A percentile compares a stretch with the other conserved stretches of the same genome.
Conservation (phyloP, 78 protist genomes). For the Protostelium mycophagum region DNA sequence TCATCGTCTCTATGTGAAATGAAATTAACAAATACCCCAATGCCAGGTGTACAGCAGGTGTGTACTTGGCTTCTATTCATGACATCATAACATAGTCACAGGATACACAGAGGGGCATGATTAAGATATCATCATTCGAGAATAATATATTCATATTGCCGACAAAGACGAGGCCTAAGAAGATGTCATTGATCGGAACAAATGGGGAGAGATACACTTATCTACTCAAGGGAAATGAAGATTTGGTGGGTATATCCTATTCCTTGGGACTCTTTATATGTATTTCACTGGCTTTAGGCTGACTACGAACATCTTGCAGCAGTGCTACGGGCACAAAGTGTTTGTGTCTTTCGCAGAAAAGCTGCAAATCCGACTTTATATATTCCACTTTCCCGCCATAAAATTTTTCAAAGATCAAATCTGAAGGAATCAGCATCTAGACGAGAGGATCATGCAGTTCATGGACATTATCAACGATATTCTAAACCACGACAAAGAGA, state of each 20-base stretch:
- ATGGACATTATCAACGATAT: constrained; percentile 52
- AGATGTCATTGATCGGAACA: constrained; percentile 55
- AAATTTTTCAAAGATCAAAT: no score
- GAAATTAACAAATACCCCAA: constrained; percentile 5
- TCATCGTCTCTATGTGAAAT: constrained; percentile 19
- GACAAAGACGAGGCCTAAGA: constrained; percentile 89
- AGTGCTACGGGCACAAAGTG: no score
- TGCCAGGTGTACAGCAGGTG: constrained; percentile 35
- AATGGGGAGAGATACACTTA: constrained; percentile 71
- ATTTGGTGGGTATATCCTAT: no score
- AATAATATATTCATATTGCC: constrained; percentile 43
- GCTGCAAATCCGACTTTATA: no score
- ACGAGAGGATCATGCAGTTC: constrained; percentile 91
- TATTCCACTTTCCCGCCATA: no score
- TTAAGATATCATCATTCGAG: constrained; percentile 26
- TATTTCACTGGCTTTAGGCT: no score
- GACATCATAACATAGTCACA: background rate
- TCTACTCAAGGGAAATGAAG: constrained; percentile 86
- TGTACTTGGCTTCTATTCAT: background rate
- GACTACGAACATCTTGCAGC: no score
- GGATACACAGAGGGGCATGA: background rate
- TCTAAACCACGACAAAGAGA: constrained; percentile 18
- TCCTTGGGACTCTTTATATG: no score
- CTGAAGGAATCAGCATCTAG: constrained; percentile 80
- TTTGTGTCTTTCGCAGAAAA: no score